Evolutionary conservation across 129 eudicot species (phyloP).

Genomic region (Tanacetum coccineum): DNA sequence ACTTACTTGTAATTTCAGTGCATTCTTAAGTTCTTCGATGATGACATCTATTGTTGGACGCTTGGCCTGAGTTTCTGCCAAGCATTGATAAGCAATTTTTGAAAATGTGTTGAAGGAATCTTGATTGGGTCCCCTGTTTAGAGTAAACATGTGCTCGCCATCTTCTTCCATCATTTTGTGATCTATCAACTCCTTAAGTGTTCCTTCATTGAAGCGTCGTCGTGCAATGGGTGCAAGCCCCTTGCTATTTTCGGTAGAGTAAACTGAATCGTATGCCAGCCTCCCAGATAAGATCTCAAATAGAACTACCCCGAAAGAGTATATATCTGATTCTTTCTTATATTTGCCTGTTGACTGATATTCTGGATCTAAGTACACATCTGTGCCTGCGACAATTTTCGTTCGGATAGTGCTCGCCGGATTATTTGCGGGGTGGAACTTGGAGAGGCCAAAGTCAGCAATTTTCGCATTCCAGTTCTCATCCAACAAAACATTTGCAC

Average conservation of each 20-base stretch:
- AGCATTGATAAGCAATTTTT: too few relatives aligned
- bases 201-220: not conserved
- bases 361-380: conserved; percentile 1
- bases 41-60: too few relatives aligned
- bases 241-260: not conserved
- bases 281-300: conserved; percentile 12
- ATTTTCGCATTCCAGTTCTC: conserved; percentile 9
- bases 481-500: conserved; percentile 11
- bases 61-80: too few relatives aligned
- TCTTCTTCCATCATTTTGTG: conserved; percentile 4
- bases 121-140: too few relatives aligned
- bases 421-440: not conserved
- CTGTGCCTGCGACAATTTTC: not conserved
- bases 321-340: conserved; percentile 8
- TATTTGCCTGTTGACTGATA: not conserved
- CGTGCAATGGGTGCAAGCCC: conserved; percentile 15
- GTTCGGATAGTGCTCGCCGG: not conserved
- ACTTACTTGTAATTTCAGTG: too few relatives aligned
- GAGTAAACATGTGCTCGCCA: not conserved
- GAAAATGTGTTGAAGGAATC: too few relatives aligned
- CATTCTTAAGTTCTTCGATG: too few relatives aligned
- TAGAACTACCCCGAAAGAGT: conserved; percentile 8
- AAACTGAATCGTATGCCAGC: not conserved
- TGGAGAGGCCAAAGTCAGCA: conserved; percentile 19
- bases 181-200: conserved; percentile 14